phyloP scores from a whole-genome alignment of 2,329 filamentous ascomycete species.

The Fusarium abutilonis region DNA sequence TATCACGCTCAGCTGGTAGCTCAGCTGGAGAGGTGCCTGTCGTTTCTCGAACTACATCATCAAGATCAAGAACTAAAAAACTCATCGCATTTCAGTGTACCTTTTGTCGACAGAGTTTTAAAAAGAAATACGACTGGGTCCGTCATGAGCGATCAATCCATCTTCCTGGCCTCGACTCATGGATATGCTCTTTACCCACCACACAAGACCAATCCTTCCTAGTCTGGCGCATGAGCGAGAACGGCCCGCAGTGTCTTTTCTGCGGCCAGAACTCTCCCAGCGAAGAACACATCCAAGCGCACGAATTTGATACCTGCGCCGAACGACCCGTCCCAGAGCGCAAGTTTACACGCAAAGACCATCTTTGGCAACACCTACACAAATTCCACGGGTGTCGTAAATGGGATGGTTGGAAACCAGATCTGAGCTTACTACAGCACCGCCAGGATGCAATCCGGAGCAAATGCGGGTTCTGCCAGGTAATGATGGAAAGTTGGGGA shows the following conservation, averaged over 20 bases:
- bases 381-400: conserved; percentile 58
- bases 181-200: conserved; percentile 60
- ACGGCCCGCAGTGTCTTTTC: conserved; percentile 54
- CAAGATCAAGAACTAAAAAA: conserved; percentile 23
- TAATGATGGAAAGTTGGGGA: conserved; percentile 43
- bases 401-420: conserved; percentile 60
- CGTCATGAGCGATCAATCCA: conserved; percentile 63
- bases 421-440: conserved; percentile 49
- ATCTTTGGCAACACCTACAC: conserved; percentile 54
- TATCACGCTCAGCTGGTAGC: conserved; percentile 37
- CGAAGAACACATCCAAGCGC: conserved; percentile 51
- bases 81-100: conserved; percentile 50
- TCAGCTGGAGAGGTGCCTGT: conserved; percentile 35
- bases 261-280: conserved; percentile 50
- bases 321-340: conserved; percentile 57
- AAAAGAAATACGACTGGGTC: conserved; percentile 55
- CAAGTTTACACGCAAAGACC: conserved; percentile 55
- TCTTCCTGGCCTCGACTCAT: conserved; percentile 54
- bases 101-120: conserved; percentile 52
- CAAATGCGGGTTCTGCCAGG: conserved; percentile 47
- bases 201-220: conserved; percentile 52
- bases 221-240: conserved; percentile 60
- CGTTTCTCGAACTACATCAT: conserved; percentile 24
- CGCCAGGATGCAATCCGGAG: conserved; percentile 44
- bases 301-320: conserved; percentile 60